phyloP scores from a whole-genome alignment of 768 basidiomycete genomes.

The Agaricus subrufescens region DNA sequence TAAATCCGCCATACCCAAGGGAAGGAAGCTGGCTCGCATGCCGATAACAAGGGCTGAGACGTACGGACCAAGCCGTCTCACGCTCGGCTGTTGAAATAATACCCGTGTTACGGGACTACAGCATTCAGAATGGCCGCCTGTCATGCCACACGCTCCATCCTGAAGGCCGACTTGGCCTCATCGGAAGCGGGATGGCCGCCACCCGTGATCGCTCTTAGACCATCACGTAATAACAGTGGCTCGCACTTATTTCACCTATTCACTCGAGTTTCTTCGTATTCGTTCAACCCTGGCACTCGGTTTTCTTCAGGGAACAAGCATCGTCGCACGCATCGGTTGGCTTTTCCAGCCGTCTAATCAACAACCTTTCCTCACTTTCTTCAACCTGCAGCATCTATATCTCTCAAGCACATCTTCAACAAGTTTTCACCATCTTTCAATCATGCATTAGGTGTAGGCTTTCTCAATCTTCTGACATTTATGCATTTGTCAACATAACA shows the following conservation, averaged over 20 bases:
- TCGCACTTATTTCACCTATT: not conserved
- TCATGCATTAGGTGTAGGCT: constrained; percentile 4
- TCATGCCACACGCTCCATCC: not conserved
- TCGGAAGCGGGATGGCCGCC: not conserved
- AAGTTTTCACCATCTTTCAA: constrained; percentile 5
- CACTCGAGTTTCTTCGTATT: not conserved
- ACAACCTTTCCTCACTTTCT: not conserved
- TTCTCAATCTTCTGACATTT: constrained; percentile 4
- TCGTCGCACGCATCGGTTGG: not conserved
- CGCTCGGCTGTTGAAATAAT: constrained; percentile 3
- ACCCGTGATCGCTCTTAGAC: not conserved
- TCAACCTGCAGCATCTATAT: constrained; percentile 2
- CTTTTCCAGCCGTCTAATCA: constrained; percentile 5
- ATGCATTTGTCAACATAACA: constrained; percentile 7
- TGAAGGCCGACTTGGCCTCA: not conserved
- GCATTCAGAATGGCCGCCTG: not conserved
- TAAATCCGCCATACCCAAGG: constrained; percentile 50
- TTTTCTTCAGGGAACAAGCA: not conserved
- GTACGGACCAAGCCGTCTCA: constrained; percentile 57
- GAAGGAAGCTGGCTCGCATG: constrained; percentile 48
- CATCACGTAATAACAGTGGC: not conserved
- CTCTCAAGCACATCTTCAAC: constrained; percentile 1
- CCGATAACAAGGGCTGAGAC: constrained; percentile 63
- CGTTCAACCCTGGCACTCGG: not conserved
- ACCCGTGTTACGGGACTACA: not conserved